These are phyloP conservation scores for Metschnikowia cerradonensis DNA, from an alignment of 805 yeast genomes.

Conservation along the genomic window DNA sequence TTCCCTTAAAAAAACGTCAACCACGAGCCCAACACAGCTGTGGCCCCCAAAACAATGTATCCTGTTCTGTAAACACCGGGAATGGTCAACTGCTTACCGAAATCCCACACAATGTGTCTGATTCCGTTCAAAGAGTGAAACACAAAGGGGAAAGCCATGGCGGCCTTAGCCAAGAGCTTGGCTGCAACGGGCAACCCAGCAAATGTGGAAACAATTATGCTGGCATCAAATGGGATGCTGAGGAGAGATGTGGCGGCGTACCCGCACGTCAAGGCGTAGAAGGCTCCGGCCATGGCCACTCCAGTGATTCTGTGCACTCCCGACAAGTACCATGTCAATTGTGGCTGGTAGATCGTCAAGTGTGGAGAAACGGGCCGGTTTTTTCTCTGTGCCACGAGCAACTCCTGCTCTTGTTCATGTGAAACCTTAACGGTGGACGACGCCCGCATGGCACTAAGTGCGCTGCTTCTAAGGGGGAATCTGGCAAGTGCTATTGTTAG, in stretches of 20 bases:
- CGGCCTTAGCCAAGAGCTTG: conserved; percentile 62
- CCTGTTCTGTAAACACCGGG: conserved; percentile 94
- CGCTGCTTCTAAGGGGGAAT: conserved; percentile 9
- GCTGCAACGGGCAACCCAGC: conserved; percentile 61
- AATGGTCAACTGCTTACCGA: conserved; percentile 71
- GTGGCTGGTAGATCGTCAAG: conserved; percentile 84
- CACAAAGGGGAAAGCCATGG: conserved; percentile 77
- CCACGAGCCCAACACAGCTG: conserved; percentile 56
- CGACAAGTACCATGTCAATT: conserved; percentile 79
- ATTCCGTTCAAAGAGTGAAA: conserved; percentile 85
- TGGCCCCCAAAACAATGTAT: conserved; percentile 69
- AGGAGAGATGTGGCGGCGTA: conserved; percentile 66
- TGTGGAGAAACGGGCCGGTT: conserved; percentile 92
- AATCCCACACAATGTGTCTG: conserved; percentile 93
- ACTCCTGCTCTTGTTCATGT: conserved; percentile 58
- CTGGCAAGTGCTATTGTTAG: conserved; percentile 14
- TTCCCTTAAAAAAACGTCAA: conserved; percentile 40
- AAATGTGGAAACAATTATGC: conserved; percentile 49
- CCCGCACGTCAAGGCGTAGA: conserved; percentile 72
- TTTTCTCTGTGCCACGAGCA: conserved; percentile 76
- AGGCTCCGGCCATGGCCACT: conserved; percentile 70
- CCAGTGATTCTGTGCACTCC: conserved; percentile 85
- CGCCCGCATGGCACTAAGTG: conserved; percentile 17
- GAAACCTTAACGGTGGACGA: conserved; percentile 42
- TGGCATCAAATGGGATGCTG: conserved; percentile 54